Evolutionary conservation across 2,329 filamentous ascomycete genomes (phyloP), one percentile per base, ranked within the genome.

Genomic region (Cercospora citrullina): DNA sequence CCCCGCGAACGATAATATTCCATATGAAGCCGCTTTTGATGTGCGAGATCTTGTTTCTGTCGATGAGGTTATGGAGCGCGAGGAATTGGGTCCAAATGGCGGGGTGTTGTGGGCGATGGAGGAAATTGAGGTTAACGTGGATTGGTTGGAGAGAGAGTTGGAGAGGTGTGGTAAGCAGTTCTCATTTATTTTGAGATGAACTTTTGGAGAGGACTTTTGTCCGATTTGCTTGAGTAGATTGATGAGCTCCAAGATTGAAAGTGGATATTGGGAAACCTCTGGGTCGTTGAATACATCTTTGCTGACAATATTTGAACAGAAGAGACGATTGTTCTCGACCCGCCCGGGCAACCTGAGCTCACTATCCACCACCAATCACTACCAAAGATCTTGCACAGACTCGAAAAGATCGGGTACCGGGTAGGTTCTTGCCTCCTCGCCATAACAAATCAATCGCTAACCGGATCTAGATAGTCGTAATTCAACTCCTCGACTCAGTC

Each of bases 331-430:
- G 81, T 99, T 10, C 97, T 99, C 72, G 95, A 99, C 81, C 98
- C 95, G 73, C 95, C 95, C 0, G 95, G 95, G 0, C 95, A 99
- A 79, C 94, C 98, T 60, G 95, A 99, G 81, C 86, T 99, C 5
- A 98, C 97, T 77, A 98, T 94, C 57, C 95, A 98, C 78, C 95
- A 99, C 81, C 89, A 90, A 66, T 96, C 93, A 14, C 82, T 99
- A 73, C 89, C 95, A 67, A 96, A 96, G 76, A 94, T 99, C 71
- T 94, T 99, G 80, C 91, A 93, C 77, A 89, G 87, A 79, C 85
- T 99, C 67, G 91, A 97, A 81, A 97, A 96, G 83, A 80, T 94
- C 74, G 93, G 92, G 68, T 98, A 96, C 79, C 89, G 95, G 85
- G 94, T 97, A 83, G 72, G 91, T 59, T 14, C 5, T 9, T 55